phyloP scores from a whole-genome alignment of 1,284 basidiomycete genomes.

The Pseudozyma hubeiensis region DNA sequence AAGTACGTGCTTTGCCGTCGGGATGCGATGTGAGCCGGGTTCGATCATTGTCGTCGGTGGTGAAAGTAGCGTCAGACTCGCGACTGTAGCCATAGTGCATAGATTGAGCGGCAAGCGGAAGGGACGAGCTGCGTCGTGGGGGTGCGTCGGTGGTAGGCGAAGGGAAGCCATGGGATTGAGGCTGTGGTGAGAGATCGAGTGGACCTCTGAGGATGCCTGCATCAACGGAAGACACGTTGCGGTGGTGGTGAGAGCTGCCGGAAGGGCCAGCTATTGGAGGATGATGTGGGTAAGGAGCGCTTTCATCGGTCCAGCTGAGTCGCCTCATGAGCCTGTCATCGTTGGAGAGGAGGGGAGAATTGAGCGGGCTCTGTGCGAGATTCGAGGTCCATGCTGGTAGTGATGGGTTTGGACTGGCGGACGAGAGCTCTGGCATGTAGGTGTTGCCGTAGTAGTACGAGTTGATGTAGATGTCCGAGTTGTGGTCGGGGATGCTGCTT shows the following conservation, averaged over 20 bases:
- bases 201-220: slow-evolving; percentile 41
- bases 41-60: slow-evolving; percentile 36
- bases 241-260: slow-evolving; percentile 29
- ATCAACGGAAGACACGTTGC: slow-evolving; percentile 33
- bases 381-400: slow-evolving; percentile 17
- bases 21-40: slow-evolving; percentile 35
- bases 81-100: slow-evolving; percentile 20
- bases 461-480: slow-evolving; percentile 52
- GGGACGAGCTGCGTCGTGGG: slow-evolving; percentile 28
- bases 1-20: slow-evolving; percentile 6
- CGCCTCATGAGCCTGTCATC: slow-evolving; percentile 34
- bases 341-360: slow-evolving; percentile 32
- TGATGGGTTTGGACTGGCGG: slow-evolving; percentile 4
- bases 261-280: not conserved
- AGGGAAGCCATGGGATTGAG: not conserved
- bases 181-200: slow-evolving; percentile 24
- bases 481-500: slow-evolving; percentile 48
- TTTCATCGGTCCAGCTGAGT: slow-evolving; percentile 34
- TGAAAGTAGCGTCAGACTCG: slow-evolving; percentile 30
- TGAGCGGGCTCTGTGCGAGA: slow-evolving; percentile 21
- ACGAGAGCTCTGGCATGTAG: slow-evolving; percentile 44
- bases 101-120: slow-evolving; percentile 11
- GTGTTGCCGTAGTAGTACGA: slow-evolving; percentile 56
- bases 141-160: not conserved
- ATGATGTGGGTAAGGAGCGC: not conserved